Percentiles rank a stretch among this genome's conserved stretches.
These are phyloP conservation scores for Yamadazyma scolyti DNA, from an alignment of 805 yeast genomes.

Conservation along the genomic window DNA sequence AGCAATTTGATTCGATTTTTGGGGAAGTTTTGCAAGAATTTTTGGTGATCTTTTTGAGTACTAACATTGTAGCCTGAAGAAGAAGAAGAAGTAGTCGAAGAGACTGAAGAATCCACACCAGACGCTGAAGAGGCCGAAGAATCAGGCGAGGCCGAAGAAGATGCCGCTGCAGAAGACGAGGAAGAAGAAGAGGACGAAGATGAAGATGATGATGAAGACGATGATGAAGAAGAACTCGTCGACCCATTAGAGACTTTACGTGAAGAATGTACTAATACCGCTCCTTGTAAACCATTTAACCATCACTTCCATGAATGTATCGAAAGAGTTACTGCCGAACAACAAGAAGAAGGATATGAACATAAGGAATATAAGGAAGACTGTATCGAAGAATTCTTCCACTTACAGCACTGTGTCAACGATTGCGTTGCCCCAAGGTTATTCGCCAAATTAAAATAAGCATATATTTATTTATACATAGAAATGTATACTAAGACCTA, in stretches of 20 bases:
- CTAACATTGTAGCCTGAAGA: constrained; percentile 19
- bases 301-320: constrained; percentile 95
- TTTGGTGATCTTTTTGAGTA: too few relatives aligned
- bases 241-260: constrained; percentile 37
- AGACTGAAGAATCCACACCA: constrained; percentile 7
- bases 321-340: constrained; percentile 87
- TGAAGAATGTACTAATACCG: constrained; percentile 63
- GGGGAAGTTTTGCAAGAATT: too few relatives aligned
- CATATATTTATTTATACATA: too few relatives aligned
- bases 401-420: constrained; percentile 88
- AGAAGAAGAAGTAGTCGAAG: constrained; percentile 13
- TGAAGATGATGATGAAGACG: constrained; percentile 62
- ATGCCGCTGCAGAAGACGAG: constrained; percentile 30
- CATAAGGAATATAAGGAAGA: constrained; percentile 86
- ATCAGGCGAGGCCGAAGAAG: constrained; percentile 20
- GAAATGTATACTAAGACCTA: too few relatives aligned
- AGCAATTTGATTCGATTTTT: too few relatives aligned
- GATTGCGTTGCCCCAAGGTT: constrained; percentile 89
- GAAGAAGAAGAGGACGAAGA: constrained; percentile 52
- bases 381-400: constrained; percentile 98
- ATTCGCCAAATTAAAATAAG: constrained; percentile 81
- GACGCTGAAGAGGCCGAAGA: constrained; percentile 10
- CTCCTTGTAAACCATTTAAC: constrained; percentile 64
- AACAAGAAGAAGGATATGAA: constrained; percentile 80
- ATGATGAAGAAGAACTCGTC: constrained; percentile 64